Conservation (phyloP, 2,329 filamentous ascomycete genomes). For the Akanthomyces dipterigenus region DNA sequence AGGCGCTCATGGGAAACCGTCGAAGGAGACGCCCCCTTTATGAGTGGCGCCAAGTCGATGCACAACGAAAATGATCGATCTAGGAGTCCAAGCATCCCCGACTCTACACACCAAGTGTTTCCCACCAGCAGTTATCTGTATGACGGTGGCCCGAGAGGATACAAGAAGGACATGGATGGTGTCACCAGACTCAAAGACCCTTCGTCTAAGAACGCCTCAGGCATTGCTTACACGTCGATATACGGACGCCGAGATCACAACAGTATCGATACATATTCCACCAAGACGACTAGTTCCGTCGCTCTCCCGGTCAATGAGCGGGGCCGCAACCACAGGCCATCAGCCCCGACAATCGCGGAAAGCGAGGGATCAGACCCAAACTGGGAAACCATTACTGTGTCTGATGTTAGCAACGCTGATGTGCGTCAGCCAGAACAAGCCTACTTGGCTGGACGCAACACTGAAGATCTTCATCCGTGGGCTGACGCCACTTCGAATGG, state of each 20-base stretch:
- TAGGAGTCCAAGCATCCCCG: slow-evolving; percentile 20
- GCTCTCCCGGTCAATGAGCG: slow-evolving; percentile 21
- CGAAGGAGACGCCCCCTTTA: slow-evolving; percentile 16
- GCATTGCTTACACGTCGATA: not conserved
- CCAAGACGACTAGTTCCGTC: slow-evolving; percentile 27
- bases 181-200: not conserved
- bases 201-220: not conserved
- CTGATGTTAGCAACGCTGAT: slow-evolving; percentile 21
- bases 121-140: slow-evolving; percentile 23
- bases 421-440: slow-evolving; percentile 20
- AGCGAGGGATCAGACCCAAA: slow-evolving; percentile 12
- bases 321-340: not conserved
- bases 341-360: slow-evolving; percentile 13
- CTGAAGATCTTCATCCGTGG: slow-evolving; percentile 20
- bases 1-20: slow-evolving; percentile 13
- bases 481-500: slow-evolving; percentile 19
- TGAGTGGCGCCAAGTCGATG: slow-evolving; percentile 20
- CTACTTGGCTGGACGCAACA: slow-evolving; percentile 16
- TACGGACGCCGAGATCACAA: slow-evolving; percentile 14
- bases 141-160: slow-evolving; percentile 14
- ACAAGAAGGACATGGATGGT: not conserved
- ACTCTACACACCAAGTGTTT: slow-evolving; percentile 26
- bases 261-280: slow-evolving; percentile 22
- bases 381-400: slow-evolving; percentile 16
- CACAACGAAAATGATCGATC: slow-evolving; percentile 18